Conservation (phyloP, 257 asterid species). For the Anisodus tanguticus region DNA sequence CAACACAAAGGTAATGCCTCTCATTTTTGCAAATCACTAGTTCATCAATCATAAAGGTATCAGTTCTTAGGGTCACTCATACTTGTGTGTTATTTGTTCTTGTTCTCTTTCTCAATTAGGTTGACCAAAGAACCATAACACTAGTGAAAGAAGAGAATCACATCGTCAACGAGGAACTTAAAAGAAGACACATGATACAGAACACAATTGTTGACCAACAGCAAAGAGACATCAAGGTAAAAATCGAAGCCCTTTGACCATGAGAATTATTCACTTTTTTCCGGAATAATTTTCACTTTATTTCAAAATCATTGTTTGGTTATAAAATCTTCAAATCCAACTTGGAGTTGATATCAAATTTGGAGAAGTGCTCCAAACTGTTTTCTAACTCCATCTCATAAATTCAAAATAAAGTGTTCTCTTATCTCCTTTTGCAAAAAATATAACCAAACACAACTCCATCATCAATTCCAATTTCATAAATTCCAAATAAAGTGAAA, state of each 20-base stretch:
- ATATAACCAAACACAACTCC: too few species aligned
- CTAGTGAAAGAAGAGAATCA: constrained; percentile 45
- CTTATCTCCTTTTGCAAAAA: too few species aligned
- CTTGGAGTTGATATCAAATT: too few species aligned
- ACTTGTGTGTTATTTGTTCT: not conserved
- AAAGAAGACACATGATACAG: constrained; percentile 55
- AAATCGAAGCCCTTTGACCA: not conserved
- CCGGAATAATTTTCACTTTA: too few species aligned
- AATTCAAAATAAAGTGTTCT: too few species aligned
- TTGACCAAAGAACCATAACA: constrained; percentile 45
- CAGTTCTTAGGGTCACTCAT: constrained; percentile 7
- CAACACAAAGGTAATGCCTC: constrained; percentile 49
- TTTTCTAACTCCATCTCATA: too few species aligned
- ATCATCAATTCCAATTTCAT: too few species aligned
- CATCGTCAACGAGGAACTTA: constrained; percentile 50
- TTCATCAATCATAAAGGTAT: not conserved
- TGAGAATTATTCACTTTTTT: too few species aligned
- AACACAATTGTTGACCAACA: constrained; percentile 70
- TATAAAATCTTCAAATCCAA: too few species aligned
- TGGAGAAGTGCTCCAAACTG: too few species aligned
- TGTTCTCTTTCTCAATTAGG: constrained; percentile 38
- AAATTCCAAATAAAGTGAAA: too few species aligned
- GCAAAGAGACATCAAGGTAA: constrained; percentile 71
- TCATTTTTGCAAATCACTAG: constrained; percentile 23
- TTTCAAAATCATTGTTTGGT: too few species aligned